Evolutionary conservation across 352 stramenopile genomes (phyloP).

Genomic region (Peronosclerospora sorghi): DNA sequence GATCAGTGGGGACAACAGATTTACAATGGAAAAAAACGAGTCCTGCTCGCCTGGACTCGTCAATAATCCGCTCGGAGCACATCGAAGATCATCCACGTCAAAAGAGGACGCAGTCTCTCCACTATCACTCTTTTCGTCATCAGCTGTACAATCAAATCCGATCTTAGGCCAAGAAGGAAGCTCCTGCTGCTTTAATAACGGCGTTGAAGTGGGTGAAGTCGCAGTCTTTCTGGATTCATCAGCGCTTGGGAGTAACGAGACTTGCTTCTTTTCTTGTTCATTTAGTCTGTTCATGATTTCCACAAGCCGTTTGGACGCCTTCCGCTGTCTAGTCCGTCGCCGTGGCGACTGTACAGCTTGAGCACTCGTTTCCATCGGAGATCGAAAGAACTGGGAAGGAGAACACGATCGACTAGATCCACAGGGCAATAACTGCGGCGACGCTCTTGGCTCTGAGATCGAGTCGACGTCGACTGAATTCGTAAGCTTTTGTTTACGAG

Average conservation of each 20-base stretch:
- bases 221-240: conserved; percentile 1
- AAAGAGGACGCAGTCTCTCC: conserved; percentile 5
- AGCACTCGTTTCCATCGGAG: conserved; percentile 24
- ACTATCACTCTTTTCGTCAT: neutral
- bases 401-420: conserved; percentile 27
- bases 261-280: conserved; percentile 11
- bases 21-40: conserved; percentile 73
- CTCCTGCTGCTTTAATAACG: conserved; percentile 17
- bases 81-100: conserved; percentile 24
- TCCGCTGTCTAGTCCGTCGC: conserved; percentile 4
- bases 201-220: conserved; percentile 16
- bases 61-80: conserved; percentile 24
- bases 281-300: conserved; percentile 13
- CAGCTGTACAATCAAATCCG: conserved; percentile 19
- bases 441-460: conserved; percentile 7
- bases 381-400: conserved; percentile 69
- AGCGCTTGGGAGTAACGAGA: conserved; percentile 2
- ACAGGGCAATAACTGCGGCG: conserved; percentile 17
- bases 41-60: conserved; percentile 43
- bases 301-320: conserved; percentile 6
- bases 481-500: conserved; percentile 1
- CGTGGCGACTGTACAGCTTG: conserved; percentile 6
- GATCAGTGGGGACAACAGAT: conserved; percentile 60
- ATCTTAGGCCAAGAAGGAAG: conserved; percentile 26
- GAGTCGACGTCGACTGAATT: neutral